These are phyloP conservation scores for Nitzschia inconspicua DNA, from an alignment of 108 stramenopile species.

Conservation along the genomic window DNA sequence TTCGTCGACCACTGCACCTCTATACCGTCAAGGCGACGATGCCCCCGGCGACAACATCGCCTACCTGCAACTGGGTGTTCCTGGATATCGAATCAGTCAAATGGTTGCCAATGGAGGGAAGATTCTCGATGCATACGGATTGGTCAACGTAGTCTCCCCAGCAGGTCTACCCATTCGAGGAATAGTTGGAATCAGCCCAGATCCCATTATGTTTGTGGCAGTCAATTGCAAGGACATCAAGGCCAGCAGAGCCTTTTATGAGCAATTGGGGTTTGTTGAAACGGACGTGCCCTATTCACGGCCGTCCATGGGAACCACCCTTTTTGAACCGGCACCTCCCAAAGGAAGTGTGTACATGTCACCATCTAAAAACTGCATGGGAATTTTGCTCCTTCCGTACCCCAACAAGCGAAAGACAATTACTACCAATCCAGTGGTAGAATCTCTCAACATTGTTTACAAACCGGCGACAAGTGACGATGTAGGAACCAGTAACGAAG, in stretches of 20 bases:
- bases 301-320: conserved; percentile 65
- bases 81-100: conserved; percentile 74
- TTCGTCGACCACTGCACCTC: conserved; percentile 26
- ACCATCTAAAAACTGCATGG: conserved; percentile 78
- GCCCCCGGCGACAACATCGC: conserved; percentile 79
- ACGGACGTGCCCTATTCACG: conserved; percentile 79
- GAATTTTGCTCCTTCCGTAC: conserved; percentile 66
- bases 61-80: conserved; percentile 74
- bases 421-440: conserved; percentile 51
- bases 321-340: conserved; percentile 84
- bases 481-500: not conserved
- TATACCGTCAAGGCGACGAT: conserved; percentile 53
- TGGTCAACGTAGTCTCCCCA: conserved; percentile 79
- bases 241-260: conserved; percentile 67
- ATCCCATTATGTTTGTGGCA: conserved; percentile 87
- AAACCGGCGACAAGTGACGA: conserved; percentile 39
- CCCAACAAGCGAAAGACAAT: conserved; percentile 42
- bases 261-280: conserved; percentile 66
- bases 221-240: conserved; percentile 66
- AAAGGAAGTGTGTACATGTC: conserved; percentile 66
- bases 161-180: conserved; percentile 73
- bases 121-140: conserved; percentile 79
- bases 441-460: conserved; percentile 75
- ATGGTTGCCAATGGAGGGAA: conserved; percentile 78
- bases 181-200: conserved; percentile 75